Evolutionary conservation across 2,329 filamentous ascomycete species (phyloP).

Genomic region (Sporothrix humicola): DNA sequence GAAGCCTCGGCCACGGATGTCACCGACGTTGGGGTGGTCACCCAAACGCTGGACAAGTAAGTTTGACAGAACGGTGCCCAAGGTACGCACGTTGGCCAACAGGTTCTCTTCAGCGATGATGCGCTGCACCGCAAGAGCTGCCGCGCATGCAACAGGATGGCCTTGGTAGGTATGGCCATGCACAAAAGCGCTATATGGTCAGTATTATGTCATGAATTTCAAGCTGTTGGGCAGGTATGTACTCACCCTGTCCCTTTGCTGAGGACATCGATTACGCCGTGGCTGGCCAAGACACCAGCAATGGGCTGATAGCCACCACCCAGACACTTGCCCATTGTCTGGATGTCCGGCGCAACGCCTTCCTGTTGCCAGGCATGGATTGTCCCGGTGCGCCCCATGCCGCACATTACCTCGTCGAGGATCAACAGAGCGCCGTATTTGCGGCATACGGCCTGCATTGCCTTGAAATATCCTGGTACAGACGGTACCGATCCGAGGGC

Average conservation of each 20-base stretch:
- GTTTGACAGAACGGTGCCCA: conserved; percentile 44
- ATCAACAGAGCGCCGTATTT: conserved; percentile 61
- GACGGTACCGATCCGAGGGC: conserved; percentile 59
- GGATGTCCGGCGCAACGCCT: conserved; percentile 63
- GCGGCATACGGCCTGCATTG: conserved; percentile 59
- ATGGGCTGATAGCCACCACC: conserved; percentile 66
- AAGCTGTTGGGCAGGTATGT: not conserved
- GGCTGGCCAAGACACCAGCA: conserved; percentile 62
- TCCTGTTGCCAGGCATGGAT: conserved; percentile 70
- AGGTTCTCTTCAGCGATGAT: conserved; percentile 48
- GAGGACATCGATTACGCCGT: conserved; percentile 56
- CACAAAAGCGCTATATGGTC: conserved; percentile 52
- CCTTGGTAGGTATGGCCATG: conserved; percentile 65
- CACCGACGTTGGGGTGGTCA: conserved; percentile 49
- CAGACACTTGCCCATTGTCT: conserved; percentile 67
- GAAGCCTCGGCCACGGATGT: conserved; percentile 52
- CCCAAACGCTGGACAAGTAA: conserved; percentile 44
- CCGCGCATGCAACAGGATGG: conserved; percentile 49
- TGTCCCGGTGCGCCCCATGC: conserved; percentile 65
- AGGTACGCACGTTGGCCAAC: conserved; percentile 45
- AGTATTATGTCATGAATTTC: not conserved
- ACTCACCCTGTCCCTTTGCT: conserved; percentile 48
- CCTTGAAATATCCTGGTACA: conserved; percentile 55
- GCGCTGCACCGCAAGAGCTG: conserved; percentile 50
- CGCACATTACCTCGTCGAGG: conserved; percentile 71